phyloP scores from a whole-genome alignment of 805 yeast genomes.

The Metschnikowia lunata region DNA sequence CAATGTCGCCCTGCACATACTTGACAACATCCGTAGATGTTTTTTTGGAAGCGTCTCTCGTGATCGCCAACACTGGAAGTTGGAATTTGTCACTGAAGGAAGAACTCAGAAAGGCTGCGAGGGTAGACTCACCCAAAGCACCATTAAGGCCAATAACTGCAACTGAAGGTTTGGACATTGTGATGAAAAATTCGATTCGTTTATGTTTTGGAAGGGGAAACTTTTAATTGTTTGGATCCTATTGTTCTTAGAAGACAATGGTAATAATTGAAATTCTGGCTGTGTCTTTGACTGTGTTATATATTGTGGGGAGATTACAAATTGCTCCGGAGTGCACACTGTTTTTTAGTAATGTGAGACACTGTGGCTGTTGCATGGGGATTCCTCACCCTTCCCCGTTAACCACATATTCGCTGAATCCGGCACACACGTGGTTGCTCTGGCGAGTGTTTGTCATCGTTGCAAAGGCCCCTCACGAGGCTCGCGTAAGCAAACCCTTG shows the following conservation, averaged over 20 bases:
- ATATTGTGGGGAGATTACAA: neutral
- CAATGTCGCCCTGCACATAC: slow-evolving; percentile 34
- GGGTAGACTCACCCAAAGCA: slow-evolving; percentile 43
- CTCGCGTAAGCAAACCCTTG: no score
- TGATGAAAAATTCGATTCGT: neutral
- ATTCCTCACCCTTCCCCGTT: no score
- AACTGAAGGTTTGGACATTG: slow-evolving; percentile 27
- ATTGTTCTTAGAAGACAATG: neutral
- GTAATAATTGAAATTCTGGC: neutral
- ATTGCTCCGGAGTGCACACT: slow-evolving; percentile 1
- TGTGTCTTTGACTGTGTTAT: neutral
- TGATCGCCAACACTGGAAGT: slow-evolving; percentile 49
- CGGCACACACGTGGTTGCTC: no score
- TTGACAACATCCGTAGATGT: slow-evolving; percentile 33
- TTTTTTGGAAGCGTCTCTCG: slow-evolving; percentile 39
- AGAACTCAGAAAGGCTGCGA: slow-evolving; percentile 42
- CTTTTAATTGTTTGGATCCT: no score
- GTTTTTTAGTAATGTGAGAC: neutral
- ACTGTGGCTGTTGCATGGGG: neutral
- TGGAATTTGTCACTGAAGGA: slow-evolving; percentile 38
- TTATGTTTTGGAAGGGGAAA: neutral
- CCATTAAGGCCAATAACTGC: slow-evolving; percentile 56
- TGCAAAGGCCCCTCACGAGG: no score
- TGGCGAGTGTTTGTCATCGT: no score
- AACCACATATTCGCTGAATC: no score